Conservation (phyloP, 2,329 filamentous ascomycete species). For the Aspergillus felis region DNA sequence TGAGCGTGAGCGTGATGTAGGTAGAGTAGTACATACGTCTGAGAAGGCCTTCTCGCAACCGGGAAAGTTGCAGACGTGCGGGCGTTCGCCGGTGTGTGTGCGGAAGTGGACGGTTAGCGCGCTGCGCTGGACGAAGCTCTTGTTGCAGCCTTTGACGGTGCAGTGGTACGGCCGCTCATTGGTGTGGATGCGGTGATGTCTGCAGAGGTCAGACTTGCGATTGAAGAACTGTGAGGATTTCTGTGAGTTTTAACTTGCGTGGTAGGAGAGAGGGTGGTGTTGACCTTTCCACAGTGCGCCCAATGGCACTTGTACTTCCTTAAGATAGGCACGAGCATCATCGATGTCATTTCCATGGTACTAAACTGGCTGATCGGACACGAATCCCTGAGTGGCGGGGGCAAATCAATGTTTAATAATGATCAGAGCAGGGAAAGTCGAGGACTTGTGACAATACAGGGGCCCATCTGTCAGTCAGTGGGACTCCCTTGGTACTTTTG, state of each 20-base stretch:
- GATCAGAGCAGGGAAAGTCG: neutral
- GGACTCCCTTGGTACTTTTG: neutral
- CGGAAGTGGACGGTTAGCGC: slow-evolving; percentile 44
- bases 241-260: neutral
- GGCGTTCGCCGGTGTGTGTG: slow-evolving; percentile 44
- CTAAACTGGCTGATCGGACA: neutral
- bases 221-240: slow-evolving; percentile 40
- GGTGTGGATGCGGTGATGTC: slow-evolving; percentile 47
- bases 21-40: slow-evolving; percentile 30
- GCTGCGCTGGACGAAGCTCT: slow-evolving; percentile 48
- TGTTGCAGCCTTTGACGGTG: slow-evolving; percentile 42
- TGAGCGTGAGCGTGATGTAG: neutral
- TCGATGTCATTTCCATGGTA: neutral
- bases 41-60: slow-evolving; percentile 43
- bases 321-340: neutral
- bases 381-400: rapidly evolving
- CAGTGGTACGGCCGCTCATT: slow-evolving; percentile 47
- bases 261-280: neutral
- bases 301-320: neutral
- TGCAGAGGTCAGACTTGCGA: slow-evolving; percentile 46
- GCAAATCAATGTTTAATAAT: neutral
- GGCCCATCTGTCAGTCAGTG: neutral
- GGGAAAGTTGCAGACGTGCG: slow-evolving; percentile 40
- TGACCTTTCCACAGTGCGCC: neutral
- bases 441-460: neutral